Base-by-base conservation (phyloP, 1,139 yeast genomes). In the Yamadazyma blattariae region DNA sequence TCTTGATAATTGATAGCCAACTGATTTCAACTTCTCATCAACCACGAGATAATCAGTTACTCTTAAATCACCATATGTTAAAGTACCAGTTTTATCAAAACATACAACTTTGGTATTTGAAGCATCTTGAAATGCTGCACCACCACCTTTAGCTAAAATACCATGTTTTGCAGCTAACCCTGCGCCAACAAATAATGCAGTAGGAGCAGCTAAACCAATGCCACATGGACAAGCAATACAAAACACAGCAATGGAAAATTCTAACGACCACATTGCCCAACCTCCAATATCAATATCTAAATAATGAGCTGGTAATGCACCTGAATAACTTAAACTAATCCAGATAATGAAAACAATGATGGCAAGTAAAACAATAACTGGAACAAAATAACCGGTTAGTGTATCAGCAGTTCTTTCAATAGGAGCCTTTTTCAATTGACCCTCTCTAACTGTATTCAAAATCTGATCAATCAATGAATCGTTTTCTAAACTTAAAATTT, bases 51-150 rank as follows among this genome's bases (percentile, higher is more conserved):
- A 68, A 45, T 82, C 76, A 1, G 83, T 77, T 2, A 84, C 74
- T 34, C 61, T 60, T 32, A 80, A 70, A 24, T 76, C 76, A 1
- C 86, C 86, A 16, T 77, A 79, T 0, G 94, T 84, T 41, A 84
- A 61, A 0, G 94, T 84, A 1, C 94, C 94, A 0, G 94, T 84
- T 47, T 84, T 84, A 57, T 84, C 94, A 56, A 84, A 84, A 48
- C 90, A 84, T 11, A 83, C 74, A 30, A 80, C 72, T 38, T 77
- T 74, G 23, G 81, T 64, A 21, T 64, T 65, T 2, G 89, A 75
- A 2, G 84, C 90, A 50, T 84, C 88, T 56, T 84, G 90, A 52
- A 84, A 83, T 1, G 92, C 89, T 34, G 78, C 80, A 30, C 94
- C 94, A 10, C 94, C 94, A 23, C 92, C 92, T 48, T 82, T 74